Evolutionary conservation across 208 protist species (phyloP).

Genomic region (Paratrypanosoma confusum): DNA sequence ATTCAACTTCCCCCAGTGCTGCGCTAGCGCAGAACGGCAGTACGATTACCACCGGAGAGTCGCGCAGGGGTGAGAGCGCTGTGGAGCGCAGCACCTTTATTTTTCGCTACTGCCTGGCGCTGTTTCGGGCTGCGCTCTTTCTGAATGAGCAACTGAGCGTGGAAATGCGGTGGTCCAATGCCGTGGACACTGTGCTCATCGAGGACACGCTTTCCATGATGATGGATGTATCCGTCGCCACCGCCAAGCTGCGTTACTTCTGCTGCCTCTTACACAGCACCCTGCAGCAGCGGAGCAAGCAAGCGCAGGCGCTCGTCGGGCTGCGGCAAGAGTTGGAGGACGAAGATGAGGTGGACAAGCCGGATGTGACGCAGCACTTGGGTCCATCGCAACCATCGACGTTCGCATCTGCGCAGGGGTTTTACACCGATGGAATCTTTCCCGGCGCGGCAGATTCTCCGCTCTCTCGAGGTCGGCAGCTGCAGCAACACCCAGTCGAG

Average conservation of each 20-base stretch:
- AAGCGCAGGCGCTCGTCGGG: slow-evolving; percentile 14
- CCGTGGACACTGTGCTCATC: slow-evolving; percentile 72
- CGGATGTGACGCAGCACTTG: neutral
- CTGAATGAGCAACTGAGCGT: slow-evolving; percentile 47
- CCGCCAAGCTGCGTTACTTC: slow-evolving; percentile 70
- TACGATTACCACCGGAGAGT: neutral
- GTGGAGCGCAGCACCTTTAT: slow-evolving; percentile 26
- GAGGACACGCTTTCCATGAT: slow-evolving; percentile 79
- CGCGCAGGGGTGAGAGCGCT: neutral
- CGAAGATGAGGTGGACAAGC: neutral
- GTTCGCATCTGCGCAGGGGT: neutral
- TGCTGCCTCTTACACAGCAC: slow-evolving; percentile 17
- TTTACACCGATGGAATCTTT: neutral
- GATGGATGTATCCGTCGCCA: slow-evolving; percentile 76
- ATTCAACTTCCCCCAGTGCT: neutral
- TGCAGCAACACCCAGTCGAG: slow-evolving; percentile 58
- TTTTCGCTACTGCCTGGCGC: slow-evolving; percentile 43
- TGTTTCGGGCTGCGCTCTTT: slow-evolving; percentile 64
- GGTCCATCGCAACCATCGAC: neutral
- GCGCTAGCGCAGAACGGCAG: neutral
- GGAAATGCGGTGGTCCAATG: slow-evolving; percentile 41
- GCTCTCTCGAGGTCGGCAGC: neutral
- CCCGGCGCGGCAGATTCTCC: neutral
- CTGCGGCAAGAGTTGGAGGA: slow-evolving; percentile 41
- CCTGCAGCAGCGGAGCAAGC: slow-evolving; percentile 17